Percentiles rank a stretch among this genome's conserved stretches.
These are phyloP conservation scores for Phaffia australis DNA, from an alignment of 768 basidiomycete genomes.

Conservation along the genomic window DNA sequence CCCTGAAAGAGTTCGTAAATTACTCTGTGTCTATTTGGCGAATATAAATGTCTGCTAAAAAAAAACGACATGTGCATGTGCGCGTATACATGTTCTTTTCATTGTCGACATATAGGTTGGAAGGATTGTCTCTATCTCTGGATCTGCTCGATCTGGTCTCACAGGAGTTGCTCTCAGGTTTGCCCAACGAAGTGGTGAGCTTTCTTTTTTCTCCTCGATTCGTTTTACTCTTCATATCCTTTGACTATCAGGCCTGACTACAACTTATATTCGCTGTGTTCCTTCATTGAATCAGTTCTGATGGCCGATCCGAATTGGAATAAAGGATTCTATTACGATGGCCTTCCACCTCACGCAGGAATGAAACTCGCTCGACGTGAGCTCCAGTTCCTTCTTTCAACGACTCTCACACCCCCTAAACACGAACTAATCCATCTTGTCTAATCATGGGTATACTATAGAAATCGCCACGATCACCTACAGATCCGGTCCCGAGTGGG, in stretches of 20 bases:
- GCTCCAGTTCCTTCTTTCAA: constrained; percentile 31
- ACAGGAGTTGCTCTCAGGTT: constrained; percentile 90
- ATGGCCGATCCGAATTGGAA: constrained; percentile 99
- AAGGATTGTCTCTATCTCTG: constrained; percentile 87
- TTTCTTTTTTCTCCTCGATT: not conserved
- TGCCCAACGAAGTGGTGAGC: constrained; percentile 87
- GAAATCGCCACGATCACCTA: constrained; percentile 99
- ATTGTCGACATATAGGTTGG: constrained; percentile 44
- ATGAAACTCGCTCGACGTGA: constrained; percentile 96
- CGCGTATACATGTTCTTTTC: not conserved
- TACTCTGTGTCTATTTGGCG: not conserved
- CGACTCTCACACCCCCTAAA: not conserved
- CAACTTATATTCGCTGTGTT: not conserved
- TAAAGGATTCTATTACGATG: constrained; percentile 92
- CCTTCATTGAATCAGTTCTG: constrained; percentile 51
- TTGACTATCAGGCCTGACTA: not conserved
- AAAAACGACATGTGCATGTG: too few species aligned
- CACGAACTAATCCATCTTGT: not conserved
- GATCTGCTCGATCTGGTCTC: constrained; percentile 82
- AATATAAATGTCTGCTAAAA: too few species aligned
- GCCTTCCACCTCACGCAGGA: constrained; percentile 87
- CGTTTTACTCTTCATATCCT: not conserved
- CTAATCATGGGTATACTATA: constrained; percentile 35
- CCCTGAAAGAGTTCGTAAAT: constrained; percentile 50
- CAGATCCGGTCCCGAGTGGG: constrained; percentile 98